phyloP scores from a whole-genome alignment of 192 early-diverging fungal species.

The Physocladia obscura region DNA sequence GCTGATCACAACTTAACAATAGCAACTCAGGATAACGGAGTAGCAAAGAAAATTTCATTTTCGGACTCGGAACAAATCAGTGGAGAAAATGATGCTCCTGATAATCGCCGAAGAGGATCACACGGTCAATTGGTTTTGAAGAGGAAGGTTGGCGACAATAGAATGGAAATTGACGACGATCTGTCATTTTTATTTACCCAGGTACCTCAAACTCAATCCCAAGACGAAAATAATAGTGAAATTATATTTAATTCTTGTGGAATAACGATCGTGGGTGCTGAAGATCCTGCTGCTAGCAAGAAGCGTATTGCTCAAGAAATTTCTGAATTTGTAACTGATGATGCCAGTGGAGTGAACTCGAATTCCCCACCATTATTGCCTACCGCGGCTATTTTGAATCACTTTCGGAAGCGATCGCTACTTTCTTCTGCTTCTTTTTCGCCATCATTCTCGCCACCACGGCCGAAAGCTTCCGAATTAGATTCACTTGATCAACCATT shows the following conservation, averaged over 20 bases:
- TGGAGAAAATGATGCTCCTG: too few relatives aligned
- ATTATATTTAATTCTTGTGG: too few relatives aligned
- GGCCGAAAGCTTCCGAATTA: background rate
- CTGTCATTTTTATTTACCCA: background rate
- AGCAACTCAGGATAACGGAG: too few relatives aligned
- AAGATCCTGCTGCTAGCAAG: slow-evolving; percentile 1
- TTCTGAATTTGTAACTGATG: background rate
- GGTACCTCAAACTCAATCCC: background rate
- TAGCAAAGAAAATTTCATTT: too few relatives aligned
- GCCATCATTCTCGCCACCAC: background rate
- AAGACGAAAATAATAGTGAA: background rate
- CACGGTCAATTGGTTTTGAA: background rate
- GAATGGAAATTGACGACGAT: slow-evolving; percentile 9
- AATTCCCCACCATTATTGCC: background rate
- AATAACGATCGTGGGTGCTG: too few relatives aligned
- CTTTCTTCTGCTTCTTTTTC: slow-evolving; percentile 27
- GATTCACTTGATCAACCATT: background rate
- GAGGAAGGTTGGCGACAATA: slow-evolving; percentile 5
- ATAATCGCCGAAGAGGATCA: background rate
- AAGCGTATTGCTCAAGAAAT: background rate
- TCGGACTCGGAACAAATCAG: too few relatives aligned
- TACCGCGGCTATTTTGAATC: background rate
- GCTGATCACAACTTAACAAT: too few relatives aligned
- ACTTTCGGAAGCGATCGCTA: slow-evolving; percentile 12
- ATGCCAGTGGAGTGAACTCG: background rate